Evolutionary conservation across 1,139 yeast species (phyloP), one percentile per base, ranked within the genome.

Genomic region (Debaryomyces coudertii): DNA sequence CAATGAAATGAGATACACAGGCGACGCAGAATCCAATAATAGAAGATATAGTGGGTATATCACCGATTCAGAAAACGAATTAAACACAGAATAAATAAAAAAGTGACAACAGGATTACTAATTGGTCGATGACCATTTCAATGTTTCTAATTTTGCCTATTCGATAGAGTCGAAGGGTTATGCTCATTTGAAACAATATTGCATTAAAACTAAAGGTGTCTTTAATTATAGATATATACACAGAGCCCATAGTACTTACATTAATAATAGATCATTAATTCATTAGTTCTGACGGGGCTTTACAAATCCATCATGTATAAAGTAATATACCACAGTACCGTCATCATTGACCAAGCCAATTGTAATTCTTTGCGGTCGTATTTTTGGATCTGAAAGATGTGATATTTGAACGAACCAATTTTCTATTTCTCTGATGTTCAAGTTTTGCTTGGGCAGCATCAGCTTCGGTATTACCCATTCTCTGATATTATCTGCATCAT

Each of bases 311-410:
- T 78, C 77, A 57, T 83, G 79, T 31, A 84, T 73, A 54, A 81
- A 76, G 57, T 85, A 85, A 56, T 83, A 86, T 5, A 84, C 86
- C 2, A 86, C 74, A 0, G 90, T 82, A 0, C 87, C 84, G 60
- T 85, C 92, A 45, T 74, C 73, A 46, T 83, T 81, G 7, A 79
- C 72, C 51, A 85, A 66, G 0, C 80, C 90, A 59, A 83, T 62
- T 0, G 83, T 68, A 2, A 85, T 46, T 42, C 84, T 62, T 18
- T 57, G 58, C 0, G 73, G 79, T 46, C 71, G 58, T 16, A 16
- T 31, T 2, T 15, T 27, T 9, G 49, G 47, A 5, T 39, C 24
- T 24, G 30, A n/a, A 2, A 33, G 30, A 3, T 37, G 35, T 9
- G 50, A 53, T 9, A 70, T 58, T 14, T 42, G 52, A 2, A 43